These are phyloP conservation scores for Arachnomyces sp. DNA, from an alignment of 2,329 filamentous ascomycete species.

Conservation along the genomic window DNA sequence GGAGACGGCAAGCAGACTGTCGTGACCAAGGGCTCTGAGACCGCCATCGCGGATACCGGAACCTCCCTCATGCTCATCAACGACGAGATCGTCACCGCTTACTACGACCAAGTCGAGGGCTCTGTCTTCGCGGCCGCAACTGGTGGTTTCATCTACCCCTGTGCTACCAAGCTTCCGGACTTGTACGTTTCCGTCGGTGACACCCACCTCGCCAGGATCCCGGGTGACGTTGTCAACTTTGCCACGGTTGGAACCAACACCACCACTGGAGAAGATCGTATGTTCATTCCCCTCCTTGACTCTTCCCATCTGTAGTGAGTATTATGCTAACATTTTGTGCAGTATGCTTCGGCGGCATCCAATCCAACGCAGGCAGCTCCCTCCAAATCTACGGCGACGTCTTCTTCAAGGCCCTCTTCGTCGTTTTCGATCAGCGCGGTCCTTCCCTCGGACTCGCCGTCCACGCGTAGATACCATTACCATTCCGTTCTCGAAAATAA, in stretches of 20 bases:
- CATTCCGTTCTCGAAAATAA: conserved; percentile 3
- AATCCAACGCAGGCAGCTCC: conserved; percentile 48
- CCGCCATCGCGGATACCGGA: conserved; percentile 59
- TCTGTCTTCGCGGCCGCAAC: conserved; percentile 38
- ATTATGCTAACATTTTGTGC: conserved; percentile 11
- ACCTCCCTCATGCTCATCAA: conserved; percentile 58
- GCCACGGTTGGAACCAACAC: conserved; percentile 41
- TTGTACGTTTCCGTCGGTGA: conserved; percentile 48
- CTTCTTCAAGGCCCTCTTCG: conserved; percentile 53
- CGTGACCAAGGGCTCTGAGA: conserved; percentile 18
- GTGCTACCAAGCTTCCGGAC: conserved; percentile 45
- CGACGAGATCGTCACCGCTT: conserved; percentile 47
- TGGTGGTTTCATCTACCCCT: conserved; percentile 52
- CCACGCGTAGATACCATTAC: conserved; percentile 20
- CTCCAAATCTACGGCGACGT: conserved; percentile 54
- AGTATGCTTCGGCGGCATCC: conserved; percentile 53
- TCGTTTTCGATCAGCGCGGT: conserved; percentile 47
- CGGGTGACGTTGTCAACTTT: conserved; percentile 50
- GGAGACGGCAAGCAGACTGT: conserved; percentile 26
- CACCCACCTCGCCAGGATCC: conserved; percentile 43
- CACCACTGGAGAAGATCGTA: conserved; percentile 30
- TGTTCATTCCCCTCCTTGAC: conserved; percentile 11
- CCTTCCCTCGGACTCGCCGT: conserved; percentile 46
- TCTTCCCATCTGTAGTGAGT: background rate
- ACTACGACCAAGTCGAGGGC: conserved; percentile 50